Conservation (phyloP, 257 asterid genomes). For the Salvia miltiorrhiza region DNA sequence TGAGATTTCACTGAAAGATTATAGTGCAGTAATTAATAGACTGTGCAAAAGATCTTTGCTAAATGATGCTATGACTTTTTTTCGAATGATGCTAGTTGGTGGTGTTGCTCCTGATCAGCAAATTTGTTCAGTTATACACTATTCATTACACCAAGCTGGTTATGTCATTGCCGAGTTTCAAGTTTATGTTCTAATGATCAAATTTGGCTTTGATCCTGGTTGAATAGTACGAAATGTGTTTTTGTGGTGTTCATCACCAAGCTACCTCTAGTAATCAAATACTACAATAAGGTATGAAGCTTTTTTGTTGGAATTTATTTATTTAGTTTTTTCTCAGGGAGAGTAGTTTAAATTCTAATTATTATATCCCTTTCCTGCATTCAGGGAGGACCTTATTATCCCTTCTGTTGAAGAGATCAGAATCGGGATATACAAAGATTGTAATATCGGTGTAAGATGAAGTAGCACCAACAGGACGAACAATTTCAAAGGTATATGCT, state of each 20-base stretch:
- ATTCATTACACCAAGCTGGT: slow-evolving; percentile 33
- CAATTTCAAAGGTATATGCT: not conserved
- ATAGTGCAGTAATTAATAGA: slow-evolving; percentile 74
- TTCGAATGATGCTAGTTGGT: slow-evolving; percentile 44
- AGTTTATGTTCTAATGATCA: slow-evolving; percentile 47
- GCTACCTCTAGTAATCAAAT: slow-evolving; percentile 8
- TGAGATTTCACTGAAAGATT: slow-evolving; percentile 63
- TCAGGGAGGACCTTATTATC: slow-evolving; percentile 1
- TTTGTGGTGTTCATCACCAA: slow-evolving; percentile 9
- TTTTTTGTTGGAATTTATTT: not conserved
- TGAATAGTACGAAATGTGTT: slow-evolving; percentile 25
- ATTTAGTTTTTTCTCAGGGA: not conserved
- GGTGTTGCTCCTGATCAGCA: slow-evolving; percentile 50
- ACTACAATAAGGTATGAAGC: slow-evolving; percentile 19
- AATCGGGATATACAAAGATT: not conserved
- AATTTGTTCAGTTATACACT: slow-evolving; percentile 40
- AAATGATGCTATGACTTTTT: slow-evolving; percentile 44
- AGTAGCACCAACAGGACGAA: not conserved
- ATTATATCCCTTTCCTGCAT: not conserved
- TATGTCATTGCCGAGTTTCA: slow-evolving; percentile 35
- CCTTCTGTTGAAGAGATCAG: not conserved
- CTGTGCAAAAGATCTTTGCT: slow-evolving; percentile 59
- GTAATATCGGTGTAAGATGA: not conserved
- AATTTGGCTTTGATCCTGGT: slow-evolving; percentile 48
- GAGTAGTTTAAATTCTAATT: not conserved